Evolutionary conservation across 2,329 filamentous ascomycete species (phyloP).

Genomic region (Ceratocystis diversiconidia): DNA sequence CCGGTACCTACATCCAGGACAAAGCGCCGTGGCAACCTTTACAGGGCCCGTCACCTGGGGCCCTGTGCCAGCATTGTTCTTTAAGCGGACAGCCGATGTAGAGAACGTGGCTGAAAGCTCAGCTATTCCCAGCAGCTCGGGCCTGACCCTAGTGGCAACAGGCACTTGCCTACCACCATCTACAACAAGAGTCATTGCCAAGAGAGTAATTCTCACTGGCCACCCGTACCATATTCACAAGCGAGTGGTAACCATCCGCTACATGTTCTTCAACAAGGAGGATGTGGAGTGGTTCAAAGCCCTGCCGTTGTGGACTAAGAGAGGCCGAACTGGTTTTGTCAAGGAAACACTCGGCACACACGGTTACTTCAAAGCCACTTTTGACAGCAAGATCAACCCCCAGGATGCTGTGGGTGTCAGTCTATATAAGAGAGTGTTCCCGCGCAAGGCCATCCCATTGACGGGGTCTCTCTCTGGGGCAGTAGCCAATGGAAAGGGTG

Average conservation of each 20-base stretch:
- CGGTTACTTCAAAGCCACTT: constrained; percentile 99
- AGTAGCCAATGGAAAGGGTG: constrained; percentile 17
- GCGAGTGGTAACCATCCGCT: constrained; percentile 87
- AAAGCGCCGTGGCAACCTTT: constrained; percentile 78
- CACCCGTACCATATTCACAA: constrained; percentile 99
- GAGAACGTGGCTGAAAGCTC: constrained; percentile 29
- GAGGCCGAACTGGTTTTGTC: constrained; percentile 77
- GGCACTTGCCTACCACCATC: constrained; percentile 72
- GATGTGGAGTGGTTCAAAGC: constrained; percentile 98
- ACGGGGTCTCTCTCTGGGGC: constrained; percentile 31
- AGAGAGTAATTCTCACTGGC: constrained; percentile 83
- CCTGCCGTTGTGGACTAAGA: constrained; percentile 81
- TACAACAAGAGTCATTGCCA: constrained; percentile 71
- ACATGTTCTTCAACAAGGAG: constrained; percentile 98
- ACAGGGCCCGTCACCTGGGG: constrained; percentile 89
- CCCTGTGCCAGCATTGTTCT: constrained; percentile 77
- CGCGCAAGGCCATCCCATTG: constrained; percentile 46
- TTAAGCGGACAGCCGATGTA: constrained; percentile 44
- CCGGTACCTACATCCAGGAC: constrained; percentile 79
- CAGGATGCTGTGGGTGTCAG: constrained; percentile 88
- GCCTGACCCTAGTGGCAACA: constrained; percentile 64
- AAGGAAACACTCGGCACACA: constrained; percentile 93
- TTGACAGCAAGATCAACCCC: constrained; percentile 90
- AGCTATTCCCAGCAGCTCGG: constrained; percentile 28
- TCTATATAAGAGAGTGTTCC: constrained; percentile 75